A percentile compares a stretch with the other conserved stretches of the same genome.
phyloP scores from a whole-genome alignment of 768 basidiomycete species.

The Vishniacozyma victoriae region DNA sequence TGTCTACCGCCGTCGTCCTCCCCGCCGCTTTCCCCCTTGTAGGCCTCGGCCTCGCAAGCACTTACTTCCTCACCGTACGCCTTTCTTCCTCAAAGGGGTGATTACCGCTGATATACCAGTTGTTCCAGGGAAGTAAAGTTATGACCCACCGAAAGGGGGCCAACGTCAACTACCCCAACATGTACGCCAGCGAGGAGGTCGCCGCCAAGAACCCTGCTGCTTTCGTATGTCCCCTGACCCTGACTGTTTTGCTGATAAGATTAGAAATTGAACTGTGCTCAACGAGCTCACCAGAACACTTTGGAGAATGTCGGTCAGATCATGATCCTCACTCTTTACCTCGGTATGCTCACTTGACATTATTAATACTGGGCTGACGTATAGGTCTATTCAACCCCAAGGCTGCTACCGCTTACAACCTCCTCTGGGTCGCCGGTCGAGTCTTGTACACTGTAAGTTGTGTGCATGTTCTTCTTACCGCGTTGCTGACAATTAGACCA shows the following conservation, averaged over 20 bases:
- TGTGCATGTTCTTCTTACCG: background rate
- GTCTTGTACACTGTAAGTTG: conserved; percentile 14
- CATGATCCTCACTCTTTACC: conserved; percentile 15
- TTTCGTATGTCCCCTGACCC: conserved; percentile 6
- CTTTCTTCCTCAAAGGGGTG: background rate
- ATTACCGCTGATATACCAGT: conserved; percentile 5
- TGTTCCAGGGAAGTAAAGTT: conserved; percentile 20
- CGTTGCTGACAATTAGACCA: background rate
- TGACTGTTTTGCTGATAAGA: background rate
- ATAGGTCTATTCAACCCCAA: conserved; percentile 14
- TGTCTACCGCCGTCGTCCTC: conserved; percentile 15
- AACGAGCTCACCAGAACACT: conserved; percentile 35
- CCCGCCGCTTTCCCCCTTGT: conserved; percentile 29
- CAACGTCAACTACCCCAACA: conserved; percentile 31
- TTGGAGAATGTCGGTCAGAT: conserved; percentile 29
- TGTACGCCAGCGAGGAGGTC: conserved; percentile 34
- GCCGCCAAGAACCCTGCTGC: conserved; percentile 33
- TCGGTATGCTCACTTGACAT: conserved; percentile 16
- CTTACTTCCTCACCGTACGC: conserved; percentile 25
- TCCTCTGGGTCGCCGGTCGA: conserved; percentile 12
- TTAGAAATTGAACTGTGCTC: conserved; percentile 24
- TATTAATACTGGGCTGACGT: background rate
- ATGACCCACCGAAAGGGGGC: conserved; percentile 21
- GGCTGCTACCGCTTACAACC: conserved; percentile 5
- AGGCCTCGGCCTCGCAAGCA: conserved; percentile 22